Evolutionary conservation across 495 filamentous ascomycete genomes (phyloP), one percentile per base, ranked within the genome.

Genomic region (Baudoinia panamericana): DNA sequence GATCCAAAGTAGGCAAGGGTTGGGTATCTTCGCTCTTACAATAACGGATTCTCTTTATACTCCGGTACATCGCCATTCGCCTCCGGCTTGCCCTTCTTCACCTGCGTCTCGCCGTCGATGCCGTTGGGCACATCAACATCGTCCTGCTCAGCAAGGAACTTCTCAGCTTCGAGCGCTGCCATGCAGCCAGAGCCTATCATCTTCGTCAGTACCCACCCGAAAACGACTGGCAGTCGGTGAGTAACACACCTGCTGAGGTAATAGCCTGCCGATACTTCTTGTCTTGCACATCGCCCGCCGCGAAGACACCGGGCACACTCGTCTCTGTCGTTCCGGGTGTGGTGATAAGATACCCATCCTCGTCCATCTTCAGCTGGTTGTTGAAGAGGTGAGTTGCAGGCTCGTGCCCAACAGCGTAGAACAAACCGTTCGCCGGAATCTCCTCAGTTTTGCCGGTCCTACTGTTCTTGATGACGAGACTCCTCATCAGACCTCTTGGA

Each of bases 261-360:
- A 97, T 87, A 40, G 90, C 90, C 66, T 97, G 90, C 57, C 92
- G 73, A 62, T 99, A 99, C 53, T 80, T 77, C 75, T 95, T 96
- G 58, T 99, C 92, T 67, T 96, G 92, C 15, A 99, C 90, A 56
- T 99, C 90, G 36, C 90, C 90, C 30, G 87, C 88, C 36, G 90
- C 90, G 60, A 96, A 99, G 7, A 99, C 83, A 54, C 90, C 90
- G 58, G 85, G 75, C 4, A 93, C 59, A 58, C 75, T 93, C 30
- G 90, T 99, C 48, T 77, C 71, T 48, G 83, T 84, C 36, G 85
- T 88, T 21, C 90, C 90, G 2, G 88, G 79, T 60, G 81, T 72
- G 29, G 92, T 96, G 48, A 87, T 54, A 26, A 99, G 77, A 58
- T 99, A 99, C 5, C 76, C 75, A 41, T 96, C 90, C 32, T 70